Base-by-base conservation (phyloP, 2,329 filamentous ascomycete genomes). In the Aureobasidium sp. region DNA sequence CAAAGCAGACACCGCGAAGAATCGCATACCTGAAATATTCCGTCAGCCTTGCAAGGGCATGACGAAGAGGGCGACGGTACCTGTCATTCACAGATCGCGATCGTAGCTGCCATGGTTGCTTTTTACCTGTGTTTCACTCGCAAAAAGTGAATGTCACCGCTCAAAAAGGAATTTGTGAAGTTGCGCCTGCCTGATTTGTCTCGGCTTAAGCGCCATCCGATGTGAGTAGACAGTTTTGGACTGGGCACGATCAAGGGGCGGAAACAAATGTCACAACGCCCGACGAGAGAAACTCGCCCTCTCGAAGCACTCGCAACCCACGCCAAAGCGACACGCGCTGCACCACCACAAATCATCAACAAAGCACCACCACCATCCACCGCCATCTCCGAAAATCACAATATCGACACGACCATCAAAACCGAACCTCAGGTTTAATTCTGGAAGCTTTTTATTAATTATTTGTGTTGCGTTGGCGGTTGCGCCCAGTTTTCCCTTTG, bases 371-470 rank as follows among this genome's bases (percentile, higher is more conserved):
- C 42, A 29, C 46, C 47, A 20, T 51, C 32, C 29, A 51, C 47
- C 48, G 47, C 60, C 60, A 62, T 56, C 50, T 37, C 48, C 60
- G 39, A 62, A 55, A 62, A 47, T 56, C 60, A 50, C 60, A 27
- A 55, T 34, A 55, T 39, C 27, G 29, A 55, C 59, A 50, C 48
- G 48, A 29, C 39, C 48, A 62, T 62, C 58, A 37, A 62, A 62
- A 55, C 32, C 59, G 37, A 39, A 29, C 47, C 42, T 41, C 37
- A 8, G 53, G 13, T 62, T 53, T 62, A 37, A 13, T 27, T 9
- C 37, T 53, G 39, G 29, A 53, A 5, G 13, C 50, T 17, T 62
- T 37, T 46, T 55, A 52, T 37, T 52, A 42, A 55, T 62, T 62
- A 34, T 53, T 62, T 50, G 41, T 50, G 59, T 55, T 50, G 59